Evolutionary conservation across 139 green algal species (phyloP).

Genomic region (Chlorella sp.): DNA sequence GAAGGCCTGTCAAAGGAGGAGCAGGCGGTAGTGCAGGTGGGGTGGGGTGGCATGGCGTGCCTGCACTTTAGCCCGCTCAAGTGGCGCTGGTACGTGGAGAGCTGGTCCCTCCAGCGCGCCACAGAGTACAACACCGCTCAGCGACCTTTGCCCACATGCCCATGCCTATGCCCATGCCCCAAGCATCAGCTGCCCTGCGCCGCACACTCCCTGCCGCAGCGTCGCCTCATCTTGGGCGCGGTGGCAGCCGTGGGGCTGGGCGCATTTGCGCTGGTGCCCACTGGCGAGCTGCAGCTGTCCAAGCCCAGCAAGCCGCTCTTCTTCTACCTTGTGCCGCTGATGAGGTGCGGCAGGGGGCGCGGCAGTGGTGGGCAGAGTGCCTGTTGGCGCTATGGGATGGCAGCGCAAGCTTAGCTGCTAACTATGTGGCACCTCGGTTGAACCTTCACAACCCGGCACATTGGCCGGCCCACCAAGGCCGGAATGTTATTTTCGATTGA

Average conservation of each 20-base stretch:
- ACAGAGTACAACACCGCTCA: too few species aligned
- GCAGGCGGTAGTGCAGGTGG: slow-evolving; percentile 39
- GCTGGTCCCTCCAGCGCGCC: too few species aligned
- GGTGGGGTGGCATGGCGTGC: not conserved
- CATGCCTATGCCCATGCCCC: not conserved
- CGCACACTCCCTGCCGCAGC: slow-evolving; percentile 19
- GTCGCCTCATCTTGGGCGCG: slow-evolving; percentile 62
- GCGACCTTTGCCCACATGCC: too few species aligned
- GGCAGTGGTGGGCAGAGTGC: too few species aligned
- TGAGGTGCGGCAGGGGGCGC: slow-evolving; percentile 45
- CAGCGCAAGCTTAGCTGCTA: too few species aligned
- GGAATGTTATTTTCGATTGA: too few species aligned
- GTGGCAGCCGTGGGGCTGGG: slow-evolving; percentile 34
- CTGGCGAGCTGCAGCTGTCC: slow-evolving; percentile 51
- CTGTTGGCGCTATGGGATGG: too few species aligned
- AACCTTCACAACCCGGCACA: too few species aligned
- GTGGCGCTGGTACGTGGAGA: not conserved
- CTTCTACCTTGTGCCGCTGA: slow-evolving; percentile 74
- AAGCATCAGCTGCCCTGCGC: not conserved
- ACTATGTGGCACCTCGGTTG: too few species aligned
- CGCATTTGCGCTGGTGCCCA: slow-evolving; percentile 76
- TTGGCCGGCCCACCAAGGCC: too few species aligned
- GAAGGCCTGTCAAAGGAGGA: slow-evolving; percentile 27
- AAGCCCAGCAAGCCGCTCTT: slow-evolving; percentile 75
- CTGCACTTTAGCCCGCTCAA: not conserved